Percentiles rank a stretch among this genome's conserved stretches.
phyloP scores from a whole-genome alignment of 371 early-diverging fungal species.

The Phascolomyces articulosus region DNA sequence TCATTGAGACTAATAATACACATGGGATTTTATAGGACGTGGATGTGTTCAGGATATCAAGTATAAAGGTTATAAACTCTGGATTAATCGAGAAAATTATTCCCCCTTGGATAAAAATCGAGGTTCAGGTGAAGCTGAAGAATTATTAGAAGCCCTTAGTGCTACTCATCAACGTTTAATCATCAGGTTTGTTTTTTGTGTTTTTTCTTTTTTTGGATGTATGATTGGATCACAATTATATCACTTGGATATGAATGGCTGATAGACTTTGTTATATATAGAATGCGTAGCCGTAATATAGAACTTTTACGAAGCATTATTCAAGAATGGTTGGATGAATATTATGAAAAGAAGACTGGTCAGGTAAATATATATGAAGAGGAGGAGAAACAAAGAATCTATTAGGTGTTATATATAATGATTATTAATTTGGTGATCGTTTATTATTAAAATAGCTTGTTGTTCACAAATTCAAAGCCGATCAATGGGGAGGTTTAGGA shows the following conservation, averaged over 20 bases:
- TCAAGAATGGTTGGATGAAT: conserved; percentile 43
- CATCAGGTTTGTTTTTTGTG: conserved; percentile 11
- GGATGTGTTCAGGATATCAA: conserved; percentile 9
- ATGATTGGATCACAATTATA: no score
- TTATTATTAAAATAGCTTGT: conserved; percentile 16
- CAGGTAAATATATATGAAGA: conserved; percentile 17
- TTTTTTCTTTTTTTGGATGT: no score
- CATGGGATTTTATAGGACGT: neutral
- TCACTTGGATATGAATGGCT: no score
- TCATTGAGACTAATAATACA: no score
- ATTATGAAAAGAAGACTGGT: conserved; percentile 30
- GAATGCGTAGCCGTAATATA: conserved; percentile 10
- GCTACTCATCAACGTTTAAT: conserved; percentile 17
- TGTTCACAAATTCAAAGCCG: conserved; percentile 30
- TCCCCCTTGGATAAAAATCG: conserved; percentile 10
- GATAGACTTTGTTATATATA: neutral
- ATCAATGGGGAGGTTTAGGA: conserved; percentile 25
- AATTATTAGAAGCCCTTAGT: conserved; percentile 24
- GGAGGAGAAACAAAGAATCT: conserved; percentile 2
- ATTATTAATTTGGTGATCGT: neutral
- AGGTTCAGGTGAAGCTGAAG: conserved; percentile 17
- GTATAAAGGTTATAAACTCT: conserved; percentile 35
- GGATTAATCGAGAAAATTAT: conserved; percentile 27
- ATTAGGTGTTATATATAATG: neutral
- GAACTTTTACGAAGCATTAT: conserved; percentile 21